Base-by-base conservation (phyloP, 1,284 basidiomycete species). In the Pyrrhoderma noxium region DNA sequence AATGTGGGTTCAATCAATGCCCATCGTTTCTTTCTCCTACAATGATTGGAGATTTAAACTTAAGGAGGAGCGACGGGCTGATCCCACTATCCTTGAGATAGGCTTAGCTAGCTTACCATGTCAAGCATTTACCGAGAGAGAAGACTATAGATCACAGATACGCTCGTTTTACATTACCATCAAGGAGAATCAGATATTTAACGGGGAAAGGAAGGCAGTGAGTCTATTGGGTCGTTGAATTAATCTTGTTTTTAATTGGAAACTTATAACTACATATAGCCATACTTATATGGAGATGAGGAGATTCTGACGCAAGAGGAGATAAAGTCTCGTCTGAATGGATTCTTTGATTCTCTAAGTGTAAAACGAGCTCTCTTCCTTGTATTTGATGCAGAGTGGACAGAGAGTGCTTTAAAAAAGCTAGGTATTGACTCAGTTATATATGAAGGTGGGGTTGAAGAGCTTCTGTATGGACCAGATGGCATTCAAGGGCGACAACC, bases 51-150 rank as follows among this genome's bases (percentile, higher is more conserved):
- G 49, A 4, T 39, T 49, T 2, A 64, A 66, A 23, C 14, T 49
- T 1, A 31, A 58, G 2, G 46, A 50, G 13, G 58, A 63, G 31
- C 58, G 60, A 14, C 45, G 57, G 23, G 48, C 57, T 8, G 57
- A 63, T 34, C 66, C 66, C 7, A 62, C 53, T n/a, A 45, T 68
- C 5, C 57, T 68, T 3, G 65, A 68, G 48, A 48, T 68, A 8
- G 63, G 66, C 3, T 66, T 64, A 62, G 61, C 65, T 7, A 59
- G 58, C 23, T 64, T 62, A 38, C 53, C 56, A 16, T 53, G 56
- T 13, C 58, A 60, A 2, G 51, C 53, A 16, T 45, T 58, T 8
- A 40, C 7, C 16, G 53, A 53, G 21, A 51, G 52, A 14, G 55
- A 60, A 43, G 41, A 47, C 31, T 47, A 47, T 61, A 38, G 50